A percentile compares a stretch with the other conserved stretches of the same genome.
These are phyloP conservation scores for Penicillium tannophilum DNA, from an alignment of 495 filamentous ascomycete species.

Conservation along the genomic window DNA sequence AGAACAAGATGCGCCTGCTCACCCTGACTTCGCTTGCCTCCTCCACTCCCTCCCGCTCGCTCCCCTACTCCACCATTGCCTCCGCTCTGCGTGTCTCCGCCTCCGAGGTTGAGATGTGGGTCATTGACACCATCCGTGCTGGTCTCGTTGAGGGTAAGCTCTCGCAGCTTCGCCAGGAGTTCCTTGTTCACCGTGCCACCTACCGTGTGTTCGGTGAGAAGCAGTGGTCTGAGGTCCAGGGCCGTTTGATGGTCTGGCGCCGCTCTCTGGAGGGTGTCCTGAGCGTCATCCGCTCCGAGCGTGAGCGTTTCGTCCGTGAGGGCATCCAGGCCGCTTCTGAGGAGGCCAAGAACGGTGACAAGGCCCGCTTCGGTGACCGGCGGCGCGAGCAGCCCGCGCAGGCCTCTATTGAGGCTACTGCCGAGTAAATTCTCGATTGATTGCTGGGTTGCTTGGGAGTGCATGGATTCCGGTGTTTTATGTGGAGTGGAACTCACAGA, in stretches of 20 bases:
- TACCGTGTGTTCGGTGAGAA: slow-evolving; percentile 97
- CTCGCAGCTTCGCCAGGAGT: slow-evolving; percentile 84
- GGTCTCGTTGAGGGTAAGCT: slow-evolving; percentile 94
- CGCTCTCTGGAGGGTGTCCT: slow-evolving; percentile 73
- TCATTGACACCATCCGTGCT: slow-evolving; percentile 95
- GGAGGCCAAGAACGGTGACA: slow-evolving; percentile 36
- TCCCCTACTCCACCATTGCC: slow-evolving; percentile 82
- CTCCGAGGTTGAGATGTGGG: slow-evolving; percentile 94
- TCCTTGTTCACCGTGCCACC: slow-evolving; percentile 90
- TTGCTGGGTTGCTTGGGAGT: slow-evolving; percentile 22
- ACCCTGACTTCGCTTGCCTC: slow-evolving; percentile 90
- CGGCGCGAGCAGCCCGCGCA: slow-evolving; percentile 37
- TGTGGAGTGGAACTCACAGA: slow-evolving; percentile 26
- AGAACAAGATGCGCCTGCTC: slow-evolving; percentile 92
- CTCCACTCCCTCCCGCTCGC: slow-evolving; percentile 73
- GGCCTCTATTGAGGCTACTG: slow-evolving; percentile 28
- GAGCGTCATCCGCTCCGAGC: slow-evolving; percentile 72
- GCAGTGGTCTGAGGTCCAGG: slow-evolving; percentile 94
- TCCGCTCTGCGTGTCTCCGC: slow-evolving; percentile 76
- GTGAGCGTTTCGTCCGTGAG: slow-evolving; percentile 62
- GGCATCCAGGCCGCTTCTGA: slow-evolving; percentile 40
- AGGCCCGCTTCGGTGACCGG: slow-evolving; percentile 35
- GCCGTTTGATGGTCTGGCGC: slow-evolving; percentile 87
- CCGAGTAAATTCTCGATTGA: slow-evolving; percentile 24
- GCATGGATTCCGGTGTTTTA: slow-evolving; percentile 32